Percentiles rank a stretch among this genome's conserved stretches.
These are phyloP conservation scores for Ogataea corticis DNA, from an alignment of 805 yeast genomes.

Conservation along the genomic window DNA sequence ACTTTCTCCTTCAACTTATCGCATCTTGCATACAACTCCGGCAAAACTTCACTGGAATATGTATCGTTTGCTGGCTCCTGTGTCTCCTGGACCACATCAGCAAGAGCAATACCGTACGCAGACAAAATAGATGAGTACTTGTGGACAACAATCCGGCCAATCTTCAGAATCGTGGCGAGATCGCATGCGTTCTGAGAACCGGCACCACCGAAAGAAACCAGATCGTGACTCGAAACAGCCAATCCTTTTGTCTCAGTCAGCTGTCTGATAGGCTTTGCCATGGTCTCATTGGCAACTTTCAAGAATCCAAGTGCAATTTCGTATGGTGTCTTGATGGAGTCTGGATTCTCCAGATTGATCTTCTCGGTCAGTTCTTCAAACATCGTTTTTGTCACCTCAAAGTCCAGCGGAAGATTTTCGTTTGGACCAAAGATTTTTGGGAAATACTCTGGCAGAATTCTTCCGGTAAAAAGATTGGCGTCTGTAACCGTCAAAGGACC, in stretches of 20 bases:
- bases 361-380: conserved; percentile 52
- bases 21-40: conserved; percentile 17
- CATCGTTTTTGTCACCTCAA: conserved; percentile 47
- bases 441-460: conserved; percentile 66
- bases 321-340: conserved; percentile 47
- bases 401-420: conserved; percentile 65
- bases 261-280: conserved; percentile 83
- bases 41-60: conserved; percentile 14
- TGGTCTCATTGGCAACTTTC: conserved; percentile 75
- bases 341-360: conserved; percentile 45
- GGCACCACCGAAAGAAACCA: conserved; percentile 85
- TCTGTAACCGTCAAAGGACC: conserved; percentile 82
- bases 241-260: conserved; percentile 79
- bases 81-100: conserved; percentile 34
- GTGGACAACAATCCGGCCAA: conserved; percentile 63
- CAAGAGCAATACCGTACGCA: conserved; percentile 67
- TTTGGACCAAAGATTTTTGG: conserved; percentile 80
- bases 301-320: conserved; percentile 77
- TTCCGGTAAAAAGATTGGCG: conserved; percentile 70
- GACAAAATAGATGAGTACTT: conserved; percentile 50
- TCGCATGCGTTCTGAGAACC: conserved; percentile 84
- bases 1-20: conserved; percentile 17
- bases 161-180: conserved; percentile 66
- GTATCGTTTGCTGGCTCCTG: conserved; percentile 29
- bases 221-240: conserved; percentile 56